These are phyloP conservation scores for Rhizomucor pusillus DNA, from an alignment of 371 early-diverging fungal species.

Conservation along the genomic window DNA sequence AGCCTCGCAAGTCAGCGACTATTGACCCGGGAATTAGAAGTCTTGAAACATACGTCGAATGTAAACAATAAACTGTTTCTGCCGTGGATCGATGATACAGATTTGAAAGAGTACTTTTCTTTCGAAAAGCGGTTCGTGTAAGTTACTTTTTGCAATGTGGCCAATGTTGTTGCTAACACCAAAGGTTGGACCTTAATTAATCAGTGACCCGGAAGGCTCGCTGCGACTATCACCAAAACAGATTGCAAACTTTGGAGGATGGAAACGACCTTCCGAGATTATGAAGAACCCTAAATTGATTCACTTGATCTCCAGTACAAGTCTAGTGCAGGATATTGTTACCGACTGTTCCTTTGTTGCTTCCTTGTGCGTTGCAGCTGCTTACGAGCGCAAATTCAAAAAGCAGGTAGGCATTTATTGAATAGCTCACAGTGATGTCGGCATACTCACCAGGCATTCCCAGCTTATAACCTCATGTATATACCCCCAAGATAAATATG, in stretches of 20 bases:
- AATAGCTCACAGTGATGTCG: neutral
- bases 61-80: slow-evolving; percentile 71
- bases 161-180: too few relatives aligned
- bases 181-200: too few relatives aligned
- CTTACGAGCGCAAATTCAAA: slow-evolving; percentile 74
- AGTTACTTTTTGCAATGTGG: too few relatives aligned
- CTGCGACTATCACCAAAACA: slow-evolving; percentile 77
- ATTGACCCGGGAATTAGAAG: slow-evolving; percentile 53
- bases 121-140: slow-evolving; percentile 38
- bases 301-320: slow-evolving; percentile 57
- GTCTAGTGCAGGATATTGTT: slow-evolving; percentile 79
- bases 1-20: slow-evolving; percentile 24
- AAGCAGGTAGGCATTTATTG: slow-evolving; percentile 51
- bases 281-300: slow-evolving; percentile 69
- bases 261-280: slow-evolving; percentile 80
- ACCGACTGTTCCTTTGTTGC: slow-evolving; percentile 95
- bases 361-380: slow-evolving; percentile 83
- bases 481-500: slow-evolving; percentile 76
- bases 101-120: slow-evolving; percentile 62
- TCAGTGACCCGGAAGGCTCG: slow-evolving; percentile 71
- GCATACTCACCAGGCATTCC: too few relatives aligned
- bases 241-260: slow-evolving; percentile 66
- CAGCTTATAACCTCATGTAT: slow-evolving; percentile 83
- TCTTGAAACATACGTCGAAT: slow-evolving; percentile 65
- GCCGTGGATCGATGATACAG: slow-evolving; percentile 72